Base-by-base conservation (phyloP, 1,139 yeast genomes). In the Meyerozyma guilliermondii region DNA sequence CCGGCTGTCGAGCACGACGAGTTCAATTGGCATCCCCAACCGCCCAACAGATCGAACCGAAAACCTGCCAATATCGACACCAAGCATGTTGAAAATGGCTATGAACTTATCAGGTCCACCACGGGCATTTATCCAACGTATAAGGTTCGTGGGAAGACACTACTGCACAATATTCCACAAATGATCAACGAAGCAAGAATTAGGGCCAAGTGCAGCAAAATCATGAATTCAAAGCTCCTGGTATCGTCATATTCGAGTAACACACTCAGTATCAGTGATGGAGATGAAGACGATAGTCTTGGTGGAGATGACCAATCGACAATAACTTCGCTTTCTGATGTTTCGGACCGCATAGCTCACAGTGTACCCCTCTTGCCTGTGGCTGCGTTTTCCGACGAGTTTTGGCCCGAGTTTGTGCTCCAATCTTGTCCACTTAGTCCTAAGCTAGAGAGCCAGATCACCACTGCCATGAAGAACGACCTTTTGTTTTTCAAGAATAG, bases 381-480 rank as follows among this genome's bases (percentile, higher is more conserved):
- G 43, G 74, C 72, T 5, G 81, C 81, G 5, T 78, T 71, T 49
- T 59, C 71, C 4, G 79, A 76, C 34, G 78, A 75, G 46, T 78
- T 66, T 50, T 58, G 80, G 41, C 78, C 81, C 0, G 82, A 77
- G 49, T 78, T 72, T 50, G 59, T 64, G 4, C 50, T 76, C 17
- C 76, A 74, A 59, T 67, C 79, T 24, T 76, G 81, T 51, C 76
- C 53, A 3, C 50, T 71, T 11, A 65, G 69, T 34, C 69, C 76
- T 7, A 78, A 78, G 46, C 58, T 80, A 9, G 85, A 80, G 47
- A 62, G 68, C n/a, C 76, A 70, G 42, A 69, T 81, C 6, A 58
- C 72, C 30, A 61, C 62, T 29, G 65, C 81, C 11, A 80, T 81
- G 85, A 80, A 76, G 51, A 68, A 69, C 45, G 86, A 80, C 52